A percentile compares a stretch with the other conserved stretches of the same genome.
Conservation (phyloP, 805 yeast species). For the Teunomyces aglyptinius region DNA sequence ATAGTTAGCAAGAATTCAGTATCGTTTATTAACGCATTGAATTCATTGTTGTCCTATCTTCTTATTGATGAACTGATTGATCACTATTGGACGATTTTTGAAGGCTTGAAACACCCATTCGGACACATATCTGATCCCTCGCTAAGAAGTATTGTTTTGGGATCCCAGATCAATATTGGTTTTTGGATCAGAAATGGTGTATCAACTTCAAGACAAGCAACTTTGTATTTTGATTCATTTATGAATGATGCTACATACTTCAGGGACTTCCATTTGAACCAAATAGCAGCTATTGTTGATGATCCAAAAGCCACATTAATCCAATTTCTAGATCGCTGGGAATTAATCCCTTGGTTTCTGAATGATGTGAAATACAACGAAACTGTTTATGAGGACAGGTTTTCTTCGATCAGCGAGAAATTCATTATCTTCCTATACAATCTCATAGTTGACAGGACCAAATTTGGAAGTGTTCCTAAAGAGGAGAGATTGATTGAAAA, state of each 20-base stretch:
- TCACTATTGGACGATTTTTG: constrained; percentile 13
- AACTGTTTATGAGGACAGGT: constrained; percentile 49
- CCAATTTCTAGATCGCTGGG: constrained; percentile 56
- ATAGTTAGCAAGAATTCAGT: constrained; percentile 49
- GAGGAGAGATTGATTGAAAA: constrained; percentile 25
- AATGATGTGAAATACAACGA: constrained; percentile 30
- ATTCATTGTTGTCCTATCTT: constrained; percentile 51
- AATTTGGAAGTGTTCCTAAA: constrained; percentile 21
- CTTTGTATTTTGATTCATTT: constrained; percentile 43
- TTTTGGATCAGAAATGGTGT: constrained; percentile 76
- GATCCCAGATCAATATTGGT: constrained; percentile 60
- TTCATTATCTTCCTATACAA: constrained; percentile 45
- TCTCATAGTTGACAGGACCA: constrained; percentile 37
- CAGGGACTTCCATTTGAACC: constrained; percentile 48
- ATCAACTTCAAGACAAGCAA: constrained; percentile 49
- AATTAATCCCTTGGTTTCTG: constrained; percentile 48
- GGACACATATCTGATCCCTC: constrained; percentile 54
- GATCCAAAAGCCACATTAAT: constrained; percentile 34
- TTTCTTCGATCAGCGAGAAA: constrained; percentile 42
- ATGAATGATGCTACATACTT: constrained; percentile 41
- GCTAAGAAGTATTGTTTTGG: constrained; percentile 57
- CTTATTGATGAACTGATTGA: constrained; percentile 32
- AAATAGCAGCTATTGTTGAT: constrained; percentile 39
- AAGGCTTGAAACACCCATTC: constrained; percentile 30
- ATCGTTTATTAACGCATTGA: constrained; percentile 60